Percentiles rank a stretch among this genome's conserved stretches.
Conservation (phyloP, 306 rosid species). For the Morella rubra region DNA sequence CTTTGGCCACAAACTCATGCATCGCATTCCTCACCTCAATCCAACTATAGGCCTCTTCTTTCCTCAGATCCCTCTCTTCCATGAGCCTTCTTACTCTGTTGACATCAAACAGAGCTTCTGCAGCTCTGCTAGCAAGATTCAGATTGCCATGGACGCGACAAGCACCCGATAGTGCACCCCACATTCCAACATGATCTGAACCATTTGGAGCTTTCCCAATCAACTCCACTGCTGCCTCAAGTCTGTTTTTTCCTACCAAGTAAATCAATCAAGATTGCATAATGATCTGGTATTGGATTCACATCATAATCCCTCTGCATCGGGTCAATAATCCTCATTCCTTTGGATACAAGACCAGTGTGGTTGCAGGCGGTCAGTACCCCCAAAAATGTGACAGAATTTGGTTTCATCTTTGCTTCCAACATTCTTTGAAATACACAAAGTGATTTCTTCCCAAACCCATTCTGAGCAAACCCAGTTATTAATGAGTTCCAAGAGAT, state of each 20-base stretch:
- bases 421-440: conserved; percentile 49
- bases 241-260: conserved; percentile 61
- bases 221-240: conserved; percentile 47
- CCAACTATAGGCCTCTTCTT: conserved; percentile 60
- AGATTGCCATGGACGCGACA: conserved; percentile 54
- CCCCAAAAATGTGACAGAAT: conserved; percentile 60
- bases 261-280: conserved; percentile 58
- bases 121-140: conserved; percentile 52
- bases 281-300: conserved; percentile 48
- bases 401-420: conserved; percentile 51
- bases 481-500: conserved; percentile 56
- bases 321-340: conserved; percentile 39
- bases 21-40: conserved; percentile 54
- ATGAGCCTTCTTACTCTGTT: conserved; percentile 46
- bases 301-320: conserved; percentile 47
- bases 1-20: conserved; percentile 54
- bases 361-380: conserved; percentile 59
- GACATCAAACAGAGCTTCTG: conserved; percentile 55
- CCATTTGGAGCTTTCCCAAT: conserved; percentile 40
- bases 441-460: conserved; percentile 45
- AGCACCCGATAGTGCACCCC: conserved; percentile 67
- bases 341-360: conserved; percentile 52
- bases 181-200: conserved; percentile 43
- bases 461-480: conserved; percentile 59
- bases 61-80: conserved; percentile 48